Evolutionary conservation across 495 filamentous ascomycete genomes (phyloP).

Genomic region (Penicillium desertorum): DNA sequence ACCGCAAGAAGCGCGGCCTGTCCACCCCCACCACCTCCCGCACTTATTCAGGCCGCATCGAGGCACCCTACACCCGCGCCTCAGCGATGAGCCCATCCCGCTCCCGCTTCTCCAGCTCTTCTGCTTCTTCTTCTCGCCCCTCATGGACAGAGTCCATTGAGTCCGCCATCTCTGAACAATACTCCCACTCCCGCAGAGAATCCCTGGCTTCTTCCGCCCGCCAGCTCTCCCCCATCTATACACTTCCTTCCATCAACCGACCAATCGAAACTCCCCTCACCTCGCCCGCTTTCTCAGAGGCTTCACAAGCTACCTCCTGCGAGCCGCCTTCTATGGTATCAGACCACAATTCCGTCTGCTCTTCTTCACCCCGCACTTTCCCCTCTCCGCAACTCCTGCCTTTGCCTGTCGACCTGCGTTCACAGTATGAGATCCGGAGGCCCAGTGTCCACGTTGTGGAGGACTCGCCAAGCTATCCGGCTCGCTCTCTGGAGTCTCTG

Average conservation of each 20-base stretch:
- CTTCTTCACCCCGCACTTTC: slow-evolving; percentile 51
- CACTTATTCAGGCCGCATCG: slow-evolving; percentile 43
- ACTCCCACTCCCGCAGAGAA: slow-evolving; percentile 29
- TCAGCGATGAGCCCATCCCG: slow-evolving; percentile 36
- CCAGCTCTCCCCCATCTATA: slow-evolving; percentile 48
- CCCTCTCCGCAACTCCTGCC: slow-evolving; percentile 46
- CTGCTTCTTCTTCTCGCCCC: slow-evolving; percentile 26
- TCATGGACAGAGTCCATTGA: slow-evolving; percentile 34
- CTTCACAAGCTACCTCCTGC: slow-evolving; percentile 57
- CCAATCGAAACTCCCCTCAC: slow-evolving; percentile 63
- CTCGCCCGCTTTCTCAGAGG: slow-evolving; percentile 64
- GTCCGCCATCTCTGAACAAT: slow-evolving; percentile 16
- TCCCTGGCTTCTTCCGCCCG: slow-evolving; percentile 36
- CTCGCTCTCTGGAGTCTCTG: slow-evolving; percentile 31
- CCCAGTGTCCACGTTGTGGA: slow-evolving; percentile 35
- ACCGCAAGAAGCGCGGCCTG: slow-evolving; percentile 59
- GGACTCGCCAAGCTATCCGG: slow-evolving; percentile 28
- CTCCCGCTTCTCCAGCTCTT: slow-evolving; percentile 34
- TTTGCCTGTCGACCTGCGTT: slow-evolving; percentile 36
- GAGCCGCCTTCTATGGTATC: slow-evolving; percentile 74
- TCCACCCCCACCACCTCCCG: slow-evolving; percentile 41
- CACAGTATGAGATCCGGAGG: slow-evolving; percentile 36
- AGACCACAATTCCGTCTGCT: slow-evolving; percentile 65
- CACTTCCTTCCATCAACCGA: slow-evolving; percentile 46
- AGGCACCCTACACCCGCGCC: slow-evolving; percentile 43